Percentiles rank a stretch among this genome's conserved stretches.
Evolutionary conservation across 1,284 basidiomycete species (phyloP).

Genomic region (Cystobasidium sp.): DNA sequence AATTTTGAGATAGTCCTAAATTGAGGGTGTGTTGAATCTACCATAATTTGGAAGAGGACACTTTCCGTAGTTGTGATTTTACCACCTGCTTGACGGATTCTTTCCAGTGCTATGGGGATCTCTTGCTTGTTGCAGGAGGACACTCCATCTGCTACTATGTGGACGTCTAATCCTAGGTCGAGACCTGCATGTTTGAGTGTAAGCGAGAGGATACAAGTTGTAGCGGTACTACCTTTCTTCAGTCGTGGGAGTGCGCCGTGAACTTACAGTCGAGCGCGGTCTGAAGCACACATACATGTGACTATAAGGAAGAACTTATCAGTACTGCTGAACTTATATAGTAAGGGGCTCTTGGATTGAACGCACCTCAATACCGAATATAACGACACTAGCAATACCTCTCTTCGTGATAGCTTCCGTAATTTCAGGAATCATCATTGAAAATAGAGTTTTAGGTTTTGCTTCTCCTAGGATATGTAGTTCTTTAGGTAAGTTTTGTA

Average conservation of each 20-base stretch:
- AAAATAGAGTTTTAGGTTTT: constrained; percentile 64
- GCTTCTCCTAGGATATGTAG: constrained; percentile 60
- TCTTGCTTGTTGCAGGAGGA: constrained; percentile 72
- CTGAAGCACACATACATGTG: constrained; percentile 77
- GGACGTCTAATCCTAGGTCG: constrained; percentile 64
- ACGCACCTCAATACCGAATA: constrained; percentile 90
- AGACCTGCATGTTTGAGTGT: constrained; percentile 4
- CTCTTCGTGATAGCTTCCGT: constrained; percentile 61
- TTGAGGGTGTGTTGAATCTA: constrained; percentile 68
- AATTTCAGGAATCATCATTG: constrained; percentile 76
- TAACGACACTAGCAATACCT: constrained; percentile 66
- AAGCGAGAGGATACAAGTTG: not conserved
- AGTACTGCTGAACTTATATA: too few species aligned
- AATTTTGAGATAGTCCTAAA: constrained; percentile 76
- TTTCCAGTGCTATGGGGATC: constrained; percentile 60
- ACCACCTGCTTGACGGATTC: constrained; percentile 75
- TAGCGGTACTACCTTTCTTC: not conserved
- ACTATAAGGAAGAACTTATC: constrained; percentile 59
- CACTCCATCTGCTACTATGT: constrained; percentile 80
- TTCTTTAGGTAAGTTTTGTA: constrained; percentile 64
- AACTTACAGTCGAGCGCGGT: constrained; percentile 61
- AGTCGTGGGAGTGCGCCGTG: constrained; percentile 10
- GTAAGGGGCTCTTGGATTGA: too few species aligned
- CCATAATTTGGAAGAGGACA: constrained; percentile 74
- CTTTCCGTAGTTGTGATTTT: constrained; percentile 81